Base-by-base conservation (phyloP, 495 filamentous ascomycete species). In the Trichoderma asperelloides region DNA sequence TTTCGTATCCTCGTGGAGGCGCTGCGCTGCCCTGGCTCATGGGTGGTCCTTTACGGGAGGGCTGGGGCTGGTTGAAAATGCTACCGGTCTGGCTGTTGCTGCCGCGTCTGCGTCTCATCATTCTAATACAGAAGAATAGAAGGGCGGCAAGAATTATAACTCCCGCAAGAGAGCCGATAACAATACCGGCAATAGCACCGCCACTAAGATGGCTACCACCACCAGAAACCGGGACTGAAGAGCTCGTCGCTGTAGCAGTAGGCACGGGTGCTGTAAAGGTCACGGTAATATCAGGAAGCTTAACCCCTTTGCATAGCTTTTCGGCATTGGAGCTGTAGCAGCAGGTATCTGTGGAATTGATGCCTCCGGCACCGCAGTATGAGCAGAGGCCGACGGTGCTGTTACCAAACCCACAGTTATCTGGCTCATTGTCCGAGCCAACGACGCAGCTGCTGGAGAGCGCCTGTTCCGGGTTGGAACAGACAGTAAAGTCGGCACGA, bases 311-410 rank as follows among this genome's bases (percentile, higher is more conserved):
- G 72, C 96, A 99, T 66, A 87, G 85, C 37, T 71, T 75, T 60
- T 89, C 80, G 27, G 89, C 86, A 70, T 91, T 82, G n/a, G 93
- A 87, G 70, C 87, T 90, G 66, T 89, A 86, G 73, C 96, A 99
- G 80, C 96, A 99, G 0, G 93, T 95, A 76, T 99, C 96, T 64
- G 92, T 98, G 18, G 91, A 87, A 77, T 96, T 97, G 47, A 88
- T 84, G 33, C 93, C 92, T 71, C 89, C 93, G 15, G 86, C 80
- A 33, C 83, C 83, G 76, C 96, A 99, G 72, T 93, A 96, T 18
- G 87, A 83, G 78, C 96, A 99, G 51, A 99, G 81, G 2, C 93
- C 93, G 69, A 89, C 78, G 0, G 91, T 85, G 76, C 96, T 98
- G 21, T 85, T 78, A 39, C 84, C 84, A 75, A 87, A 99, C 55